Conservation (phyloP, 1,284 basidiomycete genomes). For the Salmacisia buchloeana region DNA sequence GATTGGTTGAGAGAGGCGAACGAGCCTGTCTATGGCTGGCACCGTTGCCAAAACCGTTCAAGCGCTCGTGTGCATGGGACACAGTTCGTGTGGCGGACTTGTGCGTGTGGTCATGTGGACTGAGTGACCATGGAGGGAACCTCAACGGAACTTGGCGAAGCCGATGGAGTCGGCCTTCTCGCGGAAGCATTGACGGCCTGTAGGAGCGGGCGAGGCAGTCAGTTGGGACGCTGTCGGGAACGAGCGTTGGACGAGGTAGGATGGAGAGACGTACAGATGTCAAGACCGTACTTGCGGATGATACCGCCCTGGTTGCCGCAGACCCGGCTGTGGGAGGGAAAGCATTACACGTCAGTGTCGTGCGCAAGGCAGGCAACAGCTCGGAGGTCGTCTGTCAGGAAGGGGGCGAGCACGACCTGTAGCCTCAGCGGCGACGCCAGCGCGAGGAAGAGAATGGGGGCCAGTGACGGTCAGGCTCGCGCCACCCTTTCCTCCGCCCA, state of each 20-base stretch:
- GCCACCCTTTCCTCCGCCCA: too few species aligned
- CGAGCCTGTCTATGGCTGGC: too few species aligned
- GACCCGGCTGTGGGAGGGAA: constrained; percentile 36
- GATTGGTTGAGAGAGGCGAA: too few species aligned
- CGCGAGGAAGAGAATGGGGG: too few species aligned
- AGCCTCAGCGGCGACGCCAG: background rate
- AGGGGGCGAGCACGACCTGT: background rate
- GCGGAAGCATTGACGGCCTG: constrained; percentile 49
- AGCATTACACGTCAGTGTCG: background rate
- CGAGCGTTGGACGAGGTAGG: background rate
- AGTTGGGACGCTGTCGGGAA: background rate
- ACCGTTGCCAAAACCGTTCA: too few species aligned
- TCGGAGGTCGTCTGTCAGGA: background rate
- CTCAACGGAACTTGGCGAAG: constrained; percentile 39
- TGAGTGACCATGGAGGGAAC: background rate
- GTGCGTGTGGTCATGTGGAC: background rate
- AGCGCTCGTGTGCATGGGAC: background rate
- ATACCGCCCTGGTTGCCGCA: constrained; percentile 49
- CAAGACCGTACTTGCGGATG: constrained; percentile 50
- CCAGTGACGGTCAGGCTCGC: too few species aligned
- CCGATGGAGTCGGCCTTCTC: constrained; percentile 49
- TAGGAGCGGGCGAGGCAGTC: background rate
- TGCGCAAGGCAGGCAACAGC: background rate
- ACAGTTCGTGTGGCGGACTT: background rate
- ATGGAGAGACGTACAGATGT: constrained; percentile 30